Evolutionary conservation across 2,329 filamentous ascomycete species (phyloP).

Genomic region (Trichophyton verrucosum): DNA sequence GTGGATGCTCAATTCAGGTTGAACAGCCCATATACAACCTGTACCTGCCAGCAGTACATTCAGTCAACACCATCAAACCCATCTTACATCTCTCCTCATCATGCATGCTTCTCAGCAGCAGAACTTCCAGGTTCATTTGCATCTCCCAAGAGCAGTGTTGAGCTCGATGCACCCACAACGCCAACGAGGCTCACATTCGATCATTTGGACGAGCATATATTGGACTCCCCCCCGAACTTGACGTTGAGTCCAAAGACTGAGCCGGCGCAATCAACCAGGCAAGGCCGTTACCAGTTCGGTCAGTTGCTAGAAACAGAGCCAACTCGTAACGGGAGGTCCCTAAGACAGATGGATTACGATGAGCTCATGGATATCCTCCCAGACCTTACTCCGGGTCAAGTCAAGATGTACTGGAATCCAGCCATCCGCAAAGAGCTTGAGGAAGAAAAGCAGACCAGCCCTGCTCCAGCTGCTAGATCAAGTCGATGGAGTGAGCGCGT

Average conservation of each 20-base stretch:
- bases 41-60: background rate
- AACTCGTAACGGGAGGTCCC: slow-evolving; percentile 5
- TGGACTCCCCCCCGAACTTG: slow-evolving; percentile 6
- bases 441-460: background rate
- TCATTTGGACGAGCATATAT: background rate
- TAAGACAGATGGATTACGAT: slow-evolving; percentile 9
- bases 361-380: slow-evolving; percentile 11
- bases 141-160: slow-evolving; percentile 2
- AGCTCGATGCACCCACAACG: slow-evolving; percentile 8
- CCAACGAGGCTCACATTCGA: slow-evolving; percentile 7
- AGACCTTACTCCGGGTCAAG: slow-evolving; percentile 9
- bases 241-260: background rate
- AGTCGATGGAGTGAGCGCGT: background rate
- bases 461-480: background rate
- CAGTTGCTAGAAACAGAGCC: background rate
- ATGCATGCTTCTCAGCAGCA: slow-evolving; percentile 6
- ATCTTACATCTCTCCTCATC: background rate
- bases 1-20: background rate
- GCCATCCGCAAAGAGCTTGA: slow-evolving; percentile 5
- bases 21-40: background rate
- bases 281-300: background rate
- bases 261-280: background rate
- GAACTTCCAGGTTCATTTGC: slow-evolving; percentile 9
- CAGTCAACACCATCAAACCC: background rate
- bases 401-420: slow-evolving; percentile 12